Evolutionary conservation across 208 protist genomes (phyloP), one percentile per base, ranked within the genome.

Genomic region (Porcisia hertigi): DNA sequence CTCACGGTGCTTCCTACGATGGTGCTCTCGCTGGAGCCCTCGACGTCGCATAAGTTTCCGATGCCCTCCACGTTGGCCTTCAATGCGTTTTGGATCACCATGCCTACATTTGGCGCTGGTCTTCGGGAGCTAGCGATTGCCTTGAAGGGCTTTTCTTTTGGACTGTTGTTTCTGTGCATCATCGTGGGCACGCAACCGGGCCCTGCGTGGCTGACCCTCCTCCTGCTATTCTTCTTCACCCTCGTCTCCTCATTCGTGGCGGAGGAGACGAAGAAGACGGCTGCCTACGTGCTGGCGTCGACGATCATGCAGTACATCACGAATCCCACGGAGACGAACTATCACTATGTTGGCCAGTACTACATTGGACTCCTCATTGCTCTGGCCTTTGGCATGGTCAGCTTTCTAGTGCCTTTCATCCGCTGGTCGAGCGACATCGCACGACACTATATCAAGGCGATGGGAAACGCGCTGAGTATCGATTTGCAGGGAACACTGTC

Each of bases 11-110:
- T 97, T 7, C 93, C 93, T 23, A 90, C 89, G 16, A 97, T 96
- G 93, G 87, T 97, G 75, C 87, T 97, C 3, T 86, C 90, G 2
- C 82, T 97, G 14, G 90, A 97, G 76, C 91, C 91, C 7, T 60
- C 83, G 63, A 97, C 93, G 58, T 74, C 75, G 41, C 5, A 58
- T 30, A 76, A 88, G 69, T 92, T 97, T 45, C 91, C 93, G 12
- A 85, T 97, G 79, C 85, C 93, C 45, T 92, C 88, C 64, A 87
- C 81, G 6, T 81, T 95, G 39, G 90, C 93, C 53, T 96, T 95
- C 81, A 89, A 89, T 49, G 93, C 93, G 43, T 97, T 96, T 76
- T 97, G 93, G 92, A 96, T 97, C 71, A 92, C 90, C 14, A 93
- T 89, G 86, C 91, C 91, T 43, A 97, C 93, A 11, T 97, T 97